phyloP scores from a whole-genome alignment of 1,284 basidiomycete species.

The Tilletia walkeri region DNA sequence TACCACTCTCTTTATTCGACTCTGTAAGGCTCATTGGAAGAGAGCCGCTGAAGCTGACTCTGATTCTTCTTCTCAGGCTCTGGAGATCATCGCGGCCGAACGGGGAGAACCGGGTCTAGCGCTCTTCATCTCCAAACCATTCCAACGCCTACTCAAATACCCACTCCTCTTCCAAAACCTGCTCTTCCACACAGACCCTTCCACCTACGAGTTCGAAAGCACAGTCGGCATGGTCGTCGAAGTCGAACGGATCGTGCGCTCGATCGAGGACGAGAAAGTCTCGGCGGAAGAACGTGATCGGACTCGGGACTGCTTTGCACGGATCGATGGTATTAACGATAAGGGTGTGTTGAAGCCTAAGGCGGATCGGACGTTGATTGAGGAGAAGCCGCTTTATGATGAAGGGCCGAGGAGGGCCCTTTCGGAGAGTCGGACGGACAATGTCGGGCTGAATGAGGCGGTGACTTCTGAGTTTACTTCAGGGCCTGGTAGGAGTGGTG shows the following conservation, averaged over 20 bases:
- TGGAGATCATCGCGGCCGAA: slow-evolving; percentile 76
- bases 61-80: slow-evolving; percentile 13
- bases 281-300: slow-evolving; percentile 91
- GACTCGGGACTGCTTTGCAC: slow-evolving; percentile 87
- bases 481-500: background rate
- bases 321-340: slow-evolving; percentile 77
- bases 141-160: slow-evolving; percentile 93
- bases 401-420: slow-evolving; percentile 42
- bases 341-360: slow-evolving; percentile 74
- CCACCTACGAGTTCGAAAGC: slow-evolving; percentile 93
- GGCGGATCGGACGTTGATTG: slow-evolving; percentile 78
- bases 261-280: slow-evolving; percentile 96
- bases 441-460: background rate
- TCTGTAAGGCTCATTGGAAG: too few relatives aligned
- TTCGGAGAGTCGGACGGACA: slow-evolving; percentile 32
- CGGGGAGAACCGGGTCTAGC: slow-evolving; percentile 88
- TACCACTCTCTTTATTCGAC: background rate
- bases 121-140: slow-evolving; percentile 92
- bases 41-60: background rate
- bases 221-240: slow-evolving; percentile 94
- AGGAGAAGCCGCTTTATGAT: slow-evolving; percentile 67
- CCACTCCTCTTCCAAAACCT: slow-evolving; percentile 97
- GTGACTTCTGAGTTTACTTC: background rate
- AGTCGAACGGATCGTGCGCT: slow-evolving; percentile 89
- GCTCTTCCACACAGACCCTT: slow-evolving; percentile 76